These are phyloP conservation scores for Cyberlindnera suaveolens DNA, from an alignment of 805 yeast species.

Conservation along the genomic window DNA sequence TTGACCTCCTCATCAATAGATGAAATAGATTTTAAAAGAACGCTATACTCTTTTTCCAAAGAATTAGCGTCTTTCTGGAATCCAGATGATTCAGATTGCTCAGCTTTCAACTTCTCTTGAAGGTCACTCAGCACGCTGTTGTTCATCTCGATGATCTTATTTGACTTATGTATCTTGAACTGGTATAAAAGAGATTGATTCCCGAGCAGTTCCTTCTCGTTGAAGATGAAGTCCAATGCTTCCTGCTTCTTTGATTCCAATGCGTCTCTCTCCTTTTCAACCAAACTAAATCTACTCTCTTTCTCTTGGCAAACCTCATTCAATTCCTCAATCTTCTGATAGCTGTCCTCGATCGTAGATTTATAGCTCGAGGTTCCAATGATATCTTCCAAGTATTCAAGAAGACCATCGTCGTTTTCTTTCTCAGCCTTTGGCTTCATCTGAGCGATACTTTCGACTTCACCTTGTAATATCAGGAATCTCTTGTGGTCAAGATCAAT, in stretches of 20 bases:
- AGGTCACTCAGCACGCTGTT: conserved; percentile 33
- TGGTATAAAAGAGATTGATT: conserved; percentile 55
- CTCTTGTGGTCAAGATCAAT: conserved; percentile 93
- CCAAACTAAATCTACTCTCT: conserved; percentile 71
- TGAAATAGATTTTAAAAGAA: conserved; percentile 19
- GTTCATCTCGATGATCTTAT: conserved; percentile 33
- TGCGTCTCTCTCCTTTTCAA: conserved; percentile 62
- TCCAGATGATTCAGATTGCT: conserved; percentile 35
- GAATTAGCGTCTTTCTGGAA: conserved; percentile 32
- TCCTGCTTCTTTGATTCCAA: conserved; percentile 60
- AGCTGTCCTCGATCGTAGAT: conserved; percentile 59
- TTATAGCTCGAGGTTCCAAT: conserved; percentile 91
- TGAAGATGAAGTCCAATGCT: conserved; percentile 58
- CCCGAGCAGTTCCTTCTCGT: conserved; percentile 54
- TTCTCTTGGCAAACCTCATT: conserved; percentile 80
- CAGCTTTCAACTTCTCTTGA: conserved; percentile 36
- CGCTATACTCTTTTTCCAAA: conserved; percentile 26
- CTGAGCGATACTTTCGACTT: conserved; percentile 96
- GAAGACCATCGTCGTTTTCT: conserved; percentile 86
- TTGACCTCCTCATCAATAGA: conserved; percentile 22
- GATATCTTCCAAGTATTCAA: conserved; percentile 93
- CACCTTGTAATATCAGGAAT: conserved; percentile 93
- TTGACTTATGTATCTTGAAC: conserved; percentile 35
- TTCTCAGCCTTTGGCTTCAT: conserved; percentile 97
- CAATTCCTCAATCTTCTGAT: conserved; percentile 57